Conservation (phyloP, 257 asterid genomes). For the Penstemon eatonii region DNA sequence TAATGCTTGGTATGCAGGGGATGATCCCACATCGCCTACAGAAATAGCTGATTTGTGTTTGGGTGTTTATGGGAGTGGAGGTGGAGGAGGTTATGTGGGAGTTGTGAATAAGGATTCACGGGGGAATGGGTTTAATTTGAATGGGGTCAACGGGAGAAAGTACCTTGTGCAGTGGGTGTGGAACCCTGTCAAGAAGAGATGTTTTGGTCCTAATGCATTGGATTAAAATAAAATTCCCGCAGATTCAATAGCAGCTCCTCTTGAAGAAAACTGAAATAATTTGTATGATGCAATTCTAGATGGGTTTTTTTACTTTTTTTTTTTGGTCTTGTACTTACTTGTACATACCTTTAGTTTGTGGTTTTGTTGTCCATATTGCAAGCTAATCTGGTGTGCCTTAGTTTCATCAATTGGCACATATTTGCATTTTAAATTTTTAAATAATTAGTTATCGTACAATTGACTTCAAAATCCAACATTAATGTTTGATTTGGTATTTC, state of each 20-base stretch:
- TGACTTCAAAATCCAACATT: neutral
- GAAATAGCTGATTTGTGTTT: conserved; percentile 76
- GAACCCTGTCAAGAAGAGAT: conserved; percentile 55
- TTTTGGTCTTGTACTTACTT: too few species aligned
- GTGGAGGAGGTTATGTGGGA: conserved; percentile 71
- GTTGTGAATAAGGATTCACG: conserved; percentile 48
- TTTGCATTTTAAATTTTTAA: neutral
- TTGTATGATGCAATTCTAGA: too few species aligned
- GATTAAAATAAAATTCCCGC: conserved; percentile 30
- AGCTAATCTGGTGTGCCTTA: neutral
- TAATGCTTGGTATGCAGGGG: conserved; percentile 82
- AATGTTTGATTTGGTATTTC: neutral
- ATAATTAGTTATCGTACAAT: too few species aligned
- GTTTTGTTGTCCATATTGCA: neutral
- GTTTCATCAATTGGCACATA: neutral
- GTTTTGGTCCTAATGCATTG: conserved; percentile 76
- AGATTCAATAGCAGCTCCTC: too few species aligned
- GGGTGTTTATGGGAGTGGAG: conserved; percentile 76
- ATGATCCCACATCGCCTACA: conserved; percentile 63
- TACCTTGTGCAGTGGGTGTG: conserved; percentile 88
- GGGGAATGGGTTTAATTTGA: conserved; percentile 63
- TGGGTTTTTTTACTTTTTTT: too few species aligned
- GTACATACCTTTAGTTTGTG: neutral
- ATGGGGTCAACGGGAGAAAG: conserved; percentile 69
- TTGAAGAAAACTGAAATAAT: too few species aligned